Evolutionary conservation across 2,329 filamentous ascomycete species (phyloP), one percentile per base, ranked within the genome.

Genomic region (Curvularia hawaiiensis): DNA sequence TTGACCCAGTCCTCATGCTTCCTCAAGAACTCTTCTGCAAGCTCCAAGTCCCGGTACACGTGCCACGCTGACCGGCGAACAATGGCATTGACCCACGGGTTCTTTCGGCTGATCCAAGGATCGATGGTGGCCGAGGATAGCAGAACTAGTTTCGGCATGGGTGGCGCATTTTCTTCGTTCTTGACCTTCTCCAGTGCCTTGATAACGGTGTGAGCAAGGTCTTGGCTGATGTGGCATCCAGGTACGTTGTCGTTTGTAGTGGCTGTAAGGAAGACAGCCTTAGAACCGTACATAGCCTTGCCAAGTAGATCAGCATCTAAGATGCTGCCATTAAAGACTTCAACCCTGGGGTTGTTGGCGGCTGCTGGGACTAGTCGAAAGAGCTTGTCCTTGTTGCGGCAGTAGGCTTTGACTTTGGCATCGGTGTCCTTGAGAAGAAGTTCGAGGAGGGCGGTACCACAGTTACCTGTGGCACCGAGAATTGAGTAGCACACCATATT

Each of bases 181-280:
- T 38, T 48, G 14, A 75, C 16, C 16, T 1, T 49, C 6, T 24
- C 54, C 2, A 81, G 65, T 0, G 78, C 79, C 0, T 54, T 31
- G 16, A 83, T 64, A 1, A 83, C 71, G 20, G 56, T 60, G 2
- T 46, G 44, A 4, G 54, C 44, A 22, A 46, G 44, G 44, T 46
- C 46, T 30, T 77, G 73, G 2, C 65, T 66, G 2, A 82, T 56
- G 18, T 66, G 67, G 48, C 70, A 77, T 10, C 76, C 75, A 0
- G 81, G 82, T 1, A 79, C 60, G 66, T 82, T 81, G 68, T 80
- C 77, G 57, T 79, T 80, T 30, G 71, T 78, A 16, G 60, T 55
- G 2, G 60, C 64, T 0, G 80, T 72, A 10, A 79, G 64, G 62
- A 83, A 83, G 16, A 80, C 71, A 22, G 77, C 78, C 3, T 60